Evolutionary conservation across 1,284 basidiomycete genomes (phyloP), one percentile per base, ranked within the genome.

Genomic region (Cystobasidium sp.): DNA sequence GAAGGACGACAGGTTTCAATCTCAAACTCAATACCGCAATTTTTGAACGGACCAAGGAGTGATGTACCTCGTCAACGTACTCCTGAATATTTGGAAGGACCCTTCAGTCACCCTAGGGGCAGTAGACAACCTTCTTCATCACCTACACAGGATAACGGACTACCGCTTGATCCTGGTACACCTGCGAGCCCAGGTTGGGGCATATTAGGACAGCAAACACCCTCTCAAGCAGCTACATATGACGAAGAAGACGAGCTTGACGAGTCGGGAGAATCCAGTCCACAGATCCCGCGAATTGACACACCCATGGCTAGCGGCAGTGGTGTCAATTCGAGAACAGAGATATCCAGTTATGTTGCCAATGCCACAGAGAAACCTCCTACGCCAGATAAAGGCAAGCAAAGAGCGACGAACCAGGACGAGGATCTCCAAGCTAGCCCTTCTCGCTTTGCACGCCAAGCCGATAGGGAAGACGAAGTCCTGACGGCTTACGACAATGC

Each of bases 231-330:
- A 18, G 43, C 52, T 14, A 16, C 44, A 47, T 43, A 47, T 24
- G 37, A 68, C 43, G 67, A 59, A 16, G 24, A 37, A n/a, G 65
- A 51, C 65, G 55, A 59, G 52, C 12, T 68, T 16, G 67, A 68
- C 18, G 67, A 68, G 24, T 41, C 58, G 8, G 55, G 41, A 14
- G 18, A 24, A 1, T 12, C 39, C 56, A 43, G 10, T 59, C 10
- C 39, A 18, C 37, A 41, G 3, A 5, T 5, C 5, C 31, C 31
- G 31, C 31, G 31, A 31, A 14, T 5, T 16, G 14, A 22, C 22
- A 41, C 56, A n/a, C 56, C 56, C 14, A 41, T 9, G 37, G 14
- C 39, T 3, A 41, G 37, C 10, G 37, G 18, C n/a, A 59, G 56
- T n/a, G 37, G 20, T 3, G 6, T n/a, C 14, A 59, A 43, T 6